Percentiles rank a stretch among this genome's conserved stretches.
Conservation (phyloP, 2,329 filamentous ascomycete genomes). For the Botrytis aclada region DNA sequence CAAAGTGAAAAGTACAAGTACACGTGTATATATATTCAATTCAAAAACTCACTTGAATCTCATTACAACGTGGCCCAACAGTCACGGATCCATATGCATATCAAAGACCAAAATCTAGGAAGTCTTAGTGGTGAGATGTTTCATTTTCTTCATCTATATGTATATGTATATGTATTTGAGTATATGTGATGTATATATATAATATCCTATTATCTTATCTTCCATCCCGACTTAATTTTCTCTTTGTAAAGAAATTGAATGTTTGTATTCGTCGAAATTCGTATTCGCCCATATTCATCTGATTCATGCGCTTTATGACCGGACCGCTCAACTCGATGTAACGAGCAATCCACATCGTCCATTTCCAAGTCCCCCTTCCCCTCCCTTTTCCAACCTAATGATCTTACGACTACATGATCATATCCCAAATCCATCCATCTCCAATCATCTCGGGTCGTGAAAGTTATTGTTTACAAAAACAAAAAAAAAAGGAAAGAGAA, state of each 20-base stretch:
- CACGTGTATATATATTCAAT: no score
- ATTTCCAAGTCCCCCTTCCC: not conserved
- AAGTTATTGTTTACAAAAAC: not conserved
- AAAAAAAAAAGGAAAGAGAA: not conserved
- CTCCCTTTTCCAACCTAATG: not conserved
- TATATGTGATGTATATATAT: not conserved
- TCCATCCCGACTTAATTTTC: not conserved
- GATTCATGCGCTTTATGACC: not conserved
- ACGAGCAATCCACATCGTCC: not conserved
- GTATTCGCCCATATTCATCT: not conserved
- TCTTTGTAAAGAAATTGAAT: not conserved
- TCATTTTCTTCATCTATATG: not conserved
- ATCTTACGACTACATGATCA: not conserved
- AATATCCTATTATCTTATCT: not conserved
- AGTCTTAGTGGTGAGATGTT: not conserved
- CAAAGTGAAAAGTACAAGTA: not conserved
- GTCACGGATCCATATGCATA: not conserved
- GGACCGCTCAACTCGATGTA: not conserved
- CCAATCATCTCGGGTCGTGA: slow-evolving; percentile 5
- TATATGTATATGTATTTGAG: not conserved
- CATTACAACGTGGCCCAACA: no score
- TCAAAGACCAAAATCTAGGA: not conserved
- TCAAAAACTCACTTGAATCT: no score
- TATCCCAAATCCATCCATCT: not conserved
- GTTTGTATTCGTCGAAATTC: not conserved